phyloP scores from a whole-genome alignment of 164 flowering plant species.

The Brasenia schreberi region DNA sequence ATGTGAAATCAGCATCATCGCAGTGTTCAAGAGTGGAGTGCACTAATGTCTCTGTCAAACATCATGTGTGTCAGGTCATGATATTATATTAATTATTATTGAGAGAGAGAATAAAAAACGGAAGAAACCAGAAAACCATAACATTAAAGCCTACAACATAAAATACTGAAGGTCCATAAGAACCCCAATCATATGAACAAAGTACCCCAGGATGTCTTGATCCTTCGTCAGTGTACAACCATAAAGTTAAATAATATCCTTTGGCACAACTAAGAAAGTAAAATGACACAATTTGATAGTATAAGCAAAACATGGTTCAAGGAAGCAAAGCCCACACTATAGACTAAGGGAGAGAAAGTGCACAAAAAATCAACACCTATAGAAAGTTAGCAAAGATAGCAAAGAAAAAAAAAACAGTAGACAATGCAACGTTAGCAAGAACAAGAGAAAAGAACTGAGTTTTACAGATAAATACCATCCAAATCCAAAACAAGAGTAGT shows the following conservation, averaged over 20 bases:
- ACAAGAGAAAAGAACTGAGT: background rate
- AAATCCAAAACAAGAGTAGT: conserved; percentile 92
- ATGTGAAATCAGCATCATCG: conserved; percentile 86
- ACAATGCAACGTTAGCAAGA: background rate
- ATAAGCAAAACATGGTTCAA: background rate
- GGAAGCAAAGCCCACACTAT: background rate
- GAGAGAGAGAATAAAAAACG: too few relatives aligned
- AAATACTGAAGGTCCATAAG: too few relatives aligned
- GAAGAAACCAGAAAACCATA: too few relatives aligned
- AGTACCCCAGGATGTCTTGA: too few relatives aligned
- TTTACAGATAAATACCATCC: conserved; percentile 46
- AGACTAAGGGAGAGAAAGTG: background rate
- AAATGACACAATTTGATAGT: background rate
- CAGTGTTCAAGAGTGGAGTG: conserved; percentile 87
- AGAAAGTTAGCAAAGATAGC: background rate
- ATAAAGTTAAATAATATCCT: background rate
- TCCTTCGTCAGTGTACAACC: background rate
- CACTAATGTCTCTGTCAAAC: conserved; percentile 80
- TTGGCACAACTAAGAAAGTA: background rate
- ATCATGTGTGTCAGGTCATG: background rate
- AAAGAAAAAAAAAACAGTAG: too few relatives aligned
- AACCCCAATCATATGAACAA: too few relatives aligned
- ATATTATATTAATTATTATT: too few relatives aligned
- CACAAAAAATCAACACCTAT: background rate
- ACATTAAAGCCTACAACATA: too few relatives aligned